Base-by-base conservation (phyloP, 1,139 yeast genomes). In the Lizanozyma gosingica region DNA sequence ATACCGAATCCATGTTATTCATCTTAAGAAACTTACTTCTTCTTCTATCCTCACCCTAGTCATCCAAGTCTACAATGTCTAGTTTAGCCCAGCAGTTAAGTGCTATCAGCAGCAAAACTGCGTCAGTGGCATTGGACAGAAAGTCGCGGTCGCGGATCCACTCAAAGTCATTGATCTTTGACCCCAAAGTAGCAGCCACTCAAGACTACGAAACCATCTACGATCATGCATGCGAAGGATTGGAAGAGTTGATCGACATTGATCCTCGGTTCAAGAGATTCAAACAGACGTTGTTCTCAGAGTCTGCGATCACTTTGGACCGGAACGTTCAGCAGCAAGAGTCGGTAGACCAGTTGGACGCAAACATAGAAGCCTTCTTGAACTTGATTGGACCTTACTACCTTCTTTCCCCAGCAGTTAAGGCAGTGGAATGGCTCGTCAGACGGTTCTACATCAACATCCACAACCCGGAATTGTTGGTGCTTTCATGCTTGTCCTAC, bases 381-480 rank as follows among this genome's bases (percentile, higher is more conserved):
- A 71, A 81, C 40, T 67, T 90, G 48, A 67, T 80, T n/a, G 83
- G 95, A 2, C 86, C 87, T 3, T 73, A 77, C 53, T 79, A 92
- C 71, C 75, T 77, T 46, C 65, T 88, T 40, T 73, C 80, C 27
- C 86, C 95, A 14, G 76, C 96, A 2, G 58, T 87, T 39, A 82
- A 81, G 53, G 94, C 97, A 9, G 70, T 87, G 11, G 99, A 92
- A 65, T 92, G 98, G 98, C 76, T 92, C 34, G 82, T 92, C 18
- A 82, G 98, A 64, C 75, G 97, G 52, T 94, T 90, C 59, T 87
- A 85, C 57, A 78, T 86, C 49, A 92, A 92, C 56, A 71, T 85
- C 38, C 83, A 83, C 54, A 87, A 85, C 52, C 67, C 88, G 0
- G 97, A 92, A 57, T 57, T 70, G 43, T 56, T 92, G 34, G 55